Evolutionary conservation across 768 basidiomycete genomes (phyloP).

Genomic region (Termitomyces sp.): DNA sequence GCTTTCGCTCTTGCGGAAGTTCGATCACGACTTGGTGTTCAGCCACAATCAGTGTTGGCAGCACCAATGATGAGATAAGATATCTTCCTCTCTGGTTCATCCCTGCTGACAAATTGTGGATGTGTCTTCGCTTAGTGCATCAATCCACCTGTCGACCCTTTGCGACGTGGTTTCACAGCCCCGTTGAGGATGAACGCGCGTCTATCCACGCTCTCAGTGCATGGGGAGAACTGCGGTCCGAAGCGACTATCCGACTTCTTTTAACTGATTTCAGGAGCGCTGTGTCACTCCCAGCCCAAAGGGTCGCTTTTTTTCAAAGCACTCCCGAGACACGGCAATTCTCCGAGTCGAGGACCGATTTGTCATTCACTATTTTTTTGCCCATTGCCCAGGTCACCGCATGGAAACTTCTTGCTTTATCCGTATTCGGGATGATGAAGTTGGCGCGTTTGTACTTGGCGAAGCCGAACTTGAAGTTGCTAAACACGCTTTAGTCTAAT

Average conservation of each 20-base stretch:
- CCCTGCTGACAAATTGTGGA: slow-evolving; percentile 1
- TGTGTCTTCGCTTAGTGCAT: neutral
- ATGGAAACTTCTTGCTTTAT: slow-evolving; percentile 9
- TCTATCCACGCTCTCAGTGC: slow-evolving; percentile 8
- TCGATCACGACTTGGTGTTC: neutral
- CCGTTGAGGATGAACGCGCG: slow-evolving; percentile 6
- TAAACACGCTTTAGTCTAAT: slow-evolving; percentile 12
- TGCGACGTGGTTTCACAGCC: slow-evolving; percentile 14
- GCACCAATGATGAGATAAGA: slow-evolving; percentile 19
- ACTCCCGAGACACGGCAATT: slow-evolving; percentile 1
- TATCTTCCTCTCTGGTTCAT: slow-evolving; percentile 6
- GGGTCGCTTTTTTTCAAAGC: slow-evolving; percentile 3
- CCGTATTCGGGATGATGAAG: slow-evolving; percentile 11
- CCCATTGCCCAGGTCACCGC: slow-evolving; percentile 3
- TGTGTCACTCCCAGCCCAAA: slow-evolving; percentile 6
- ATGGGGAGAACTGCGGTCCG: slow-evolving; percentile 17
- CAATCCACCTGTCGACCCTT: slow-evolving; percentile 4
- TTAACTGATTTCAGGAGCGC: slow-evolving; percentile 1
- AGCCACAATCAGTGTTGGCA: slow-evolving; percentile 11
- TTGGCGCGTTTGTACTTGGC: slow-evolving; percentile 9
- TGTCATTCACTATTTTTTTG: neutral
- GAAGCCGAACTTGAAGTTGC: slow-evolving; percentile 3
- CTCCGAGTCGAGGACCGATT: neutral
- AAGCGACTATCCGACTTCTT: too few species aligned
- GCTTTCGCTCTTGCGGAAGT: neutral